phyloP scores from a whole-genome alignment of 345 rosid species.

The Citrus unshiu region DNA sequence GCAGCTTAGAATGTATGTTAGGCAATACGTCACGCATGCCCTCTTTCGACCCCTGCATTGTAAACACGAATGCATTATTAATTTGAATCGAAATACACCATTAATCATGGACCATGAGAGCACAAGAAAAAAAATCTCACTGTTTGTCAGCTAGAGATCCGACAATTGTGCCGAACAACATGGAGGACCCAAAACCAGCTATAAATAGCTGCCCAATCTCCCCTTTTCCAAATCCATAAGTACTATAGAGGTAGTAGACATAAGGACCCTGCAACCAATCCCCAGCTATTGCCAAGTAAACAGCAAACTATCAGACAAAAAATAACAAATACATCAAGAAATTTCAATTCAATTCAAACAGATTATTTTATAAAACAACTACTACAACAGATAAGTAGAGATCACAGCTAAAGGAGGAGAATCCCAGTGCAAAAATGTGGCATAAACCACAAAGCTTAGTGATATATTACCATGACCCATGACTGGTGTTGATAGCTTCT shows the following conservation, averaged over 20 bases:
- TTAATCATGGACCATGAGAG: background rate
- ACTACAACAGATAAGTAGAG: background rate
- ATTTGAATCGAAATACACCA: background rate
- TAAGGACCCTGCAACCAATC: constrained; percentile 99
- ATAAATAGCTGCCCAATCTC: constrained; percentile 95
- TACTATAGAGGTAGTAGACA: constrained; percentile 83
- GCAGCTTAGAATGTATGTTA: constrained; percentile 84
- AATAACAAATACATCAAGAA: background rate
- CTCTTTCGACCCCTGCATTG: constrained; percentile 84
- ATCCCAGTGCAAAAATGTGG: background rate
- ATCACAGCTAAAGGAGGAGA: constrained; percentile 6
- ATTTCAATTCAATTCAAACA: background rate
- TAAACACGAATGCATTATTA: constrained; percentile 2
- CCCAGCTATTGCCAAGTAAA: constrained; percentile 61
- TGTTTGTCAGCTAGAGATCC: constrained; percentile 97
- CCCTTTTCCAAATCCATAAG: constrained; percentile 79
- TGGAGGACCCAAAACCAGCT: constrained; percentile 98
- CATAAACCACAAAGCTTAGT: background rate
- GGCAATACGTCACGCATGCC: constrained; percentile 85
- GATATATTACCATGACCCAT: background rate
- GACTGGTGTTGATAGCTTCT: background rate
- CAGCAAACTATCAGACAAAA: constrained; percentile 21
- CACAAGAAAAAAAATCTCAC: constrained; percentile 39
- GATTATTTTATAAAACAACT: background rate
- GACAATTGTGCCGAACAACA: constrained; percentile 95